Evolutionary conservation across 306 rosid species (phyloP).

Genomic region (Hippophae rhamnoides): DNA sequence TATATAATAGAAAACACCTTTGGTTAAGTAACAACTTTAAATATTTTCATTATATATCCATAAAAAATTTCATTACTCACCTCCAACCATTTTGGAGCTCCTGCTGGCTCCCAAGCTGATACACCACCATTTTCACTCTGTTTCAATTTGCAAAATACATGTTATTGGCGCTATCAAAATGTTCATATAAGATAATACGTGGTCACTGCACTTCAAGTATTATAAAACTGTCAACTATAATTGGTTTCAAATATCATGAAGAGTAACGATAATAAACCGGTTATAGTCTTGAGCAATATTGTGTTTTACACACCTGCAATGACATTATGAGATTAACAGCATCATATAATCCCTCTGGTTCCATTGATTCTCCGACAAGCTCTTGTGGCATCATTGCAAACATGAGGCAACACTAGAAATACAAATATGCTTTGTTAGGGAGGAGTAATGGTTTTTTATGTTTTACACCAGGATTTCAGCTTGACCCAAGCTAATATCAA

Average conservation of each 20-base stretch:
- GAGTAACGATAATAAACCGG: too few species aligned
- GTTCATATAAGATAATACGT: too few species aligned
- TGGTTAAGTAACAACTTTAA: too few species aligned
- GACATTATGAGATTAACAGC: conserved; percentile 21
- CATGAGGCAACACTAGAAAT: conserved; percentile 15
- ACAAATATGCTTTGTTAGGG: neutral
- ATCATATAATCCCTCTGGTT: conserved; percentile 18
- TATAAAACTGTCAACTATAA: too few species aligned
- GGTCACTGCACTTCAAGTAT: too few species aligned
- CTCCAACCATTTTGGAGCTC: conserved; percentile 22
- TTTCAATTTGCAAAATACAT: neutral
- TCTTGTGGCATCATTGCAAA: conserved; percentile 3
- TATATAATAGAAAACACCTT: too few species aligned
- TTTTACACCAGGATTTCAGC: too few species aligned
- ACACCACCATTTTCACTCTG: conserved; percentile 62
- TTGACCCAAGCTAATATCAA: neutral
- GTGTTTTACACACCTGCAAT: conserved; percentile 2
- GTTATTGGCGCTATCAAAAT: too few species aligned
- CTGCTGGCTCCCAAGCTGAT: conserved; percentile 27
- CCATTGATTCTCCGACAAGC: conserved; percentile 17
- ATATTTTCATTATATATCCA: too few species aligned
- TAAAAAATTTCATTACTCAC: neutral
- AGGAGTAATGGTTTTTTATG: too few species aligned
- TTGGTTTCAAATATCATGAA: too few species aligned
- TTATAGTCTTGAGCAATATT: too few species aligned